These are phyloP conservation scores for Teunomyces barrocoloradensis DNA, from an alignment of 805 yeast species.

Conservation along the genomic window DNA sequence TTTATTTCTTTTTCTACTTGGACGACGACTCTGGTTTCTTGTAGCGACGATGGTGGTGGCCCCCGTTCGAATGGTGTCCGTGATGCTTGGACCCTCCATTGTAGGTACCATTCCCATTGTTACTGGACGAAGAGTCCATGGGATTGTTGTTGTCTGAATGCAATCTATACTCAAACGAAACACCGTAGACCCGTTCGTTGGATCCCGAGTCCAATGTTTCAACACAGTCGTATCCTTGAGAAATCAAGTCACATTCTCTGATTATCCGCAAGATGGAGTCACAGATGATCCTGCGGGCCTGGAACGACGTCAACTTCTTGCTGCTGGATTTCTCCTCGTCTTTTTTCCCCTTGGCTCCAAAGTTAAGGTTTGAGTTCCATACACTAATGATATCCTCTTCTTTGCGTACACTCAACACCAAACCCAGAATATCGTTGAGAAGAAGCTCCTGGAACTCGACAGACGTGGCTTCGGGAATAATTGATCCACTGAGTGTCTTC, in stretches of 20 bases:
- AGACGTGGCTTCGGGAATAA: conserved; percentile 38
- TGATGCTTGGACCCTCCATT: conserved; percentile 1
- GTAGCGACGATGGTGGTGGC: conserved; percentile 6
- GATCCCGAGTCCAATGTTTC: conserved; percentile 32
- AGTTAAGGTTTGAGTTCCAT: conserved; percentile 56
- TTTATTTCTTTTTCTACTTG: neutral
- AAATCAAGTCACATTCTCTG: conserved; percentile 46
- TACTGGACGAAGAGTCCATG: neutral
- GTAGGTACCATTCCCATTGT: conserved; percentile 6
- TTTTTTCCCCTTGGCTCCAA: conserved; percentile 21
- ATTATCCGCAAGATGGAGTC: conserved; percentile 46
- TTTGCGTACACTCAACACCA: conserved; percentile 56
- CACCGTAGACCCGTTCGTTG: conserved; percentile 44
- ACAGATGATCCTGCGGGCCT: conserved; percentile 45
- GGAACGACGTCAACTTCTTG: conserved; percentile 40
- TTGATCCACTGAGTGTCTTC: conserved; percentile 49
- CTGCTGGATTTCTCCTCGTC: conserved; percentile 19
- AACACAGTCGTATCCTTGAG: conserved; percentile 34
- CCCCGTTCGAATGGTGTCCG: conserved; percentile 4
- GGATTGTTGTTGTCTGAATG: conserved; percentile 37
- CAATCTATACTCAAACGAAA: conserved; percentile 45
- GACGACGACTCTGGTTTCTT: neutral
- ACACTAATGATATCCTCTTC: conserved; percentile 59
- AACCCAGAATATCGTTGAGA: conserved; percentile 54
- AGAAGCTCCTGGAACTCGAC: conserved; percentile 37